Base-by-base conservation (phyloP, 164 flowering plant species). In the Platanus orientalis region DNA sequence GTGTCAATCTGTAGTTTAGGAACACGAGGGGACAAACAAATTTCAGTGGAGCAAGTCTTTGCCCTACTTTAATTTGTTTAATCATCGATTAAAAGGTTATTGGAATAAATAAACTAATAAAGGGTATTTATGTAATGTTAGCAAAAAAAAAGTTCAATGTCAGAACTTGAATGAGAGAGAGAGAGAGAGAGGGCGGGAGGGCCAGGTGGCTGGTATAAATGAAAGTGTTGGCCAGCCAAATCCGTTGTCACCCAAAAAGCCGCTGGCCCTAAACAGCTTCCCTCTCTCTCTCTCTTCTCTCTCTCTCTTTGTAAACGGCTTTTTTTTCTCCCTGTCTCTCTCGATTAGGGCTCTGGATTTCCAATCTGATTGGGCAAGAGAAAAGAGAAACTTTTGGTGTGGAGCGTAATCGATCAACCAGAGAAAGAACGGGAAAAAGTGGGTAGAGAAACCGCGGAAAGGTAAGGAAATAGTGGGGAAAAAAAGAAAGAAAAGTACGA, bases 91-190 rank as follows among this genome's bases (percentile, higher is more conserved):
- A n/a, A n/a, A n/a, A n/a, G n/a, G n/a, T n/a, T n/a, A n/a, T n/a
- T n/a, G n/a, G n/a, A n/a, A n/a, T n/a, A n/a, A n/a, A n/a, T n/a
- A n/a, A n/a, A n/a, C n/a, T n/a, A n/a, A n/a, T n/a, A 30, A 56
- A 56, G 59, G 59, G 25, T 17, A 56, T 56, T n/a, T 20, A 20
- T 9, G 59, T 56, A 56, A 56, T 30, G 3, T 30, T 11, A 4
- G n/a, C n/a, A n/a, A n/a, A n/a, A n/a, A n/a, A n/a, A n/a, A n/a
- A 6, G 1, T 1, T n/a, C 1, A 4, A 40, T 7, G 36, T 57
- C 36, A 29, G 24, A 65, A 48, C 62, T 58, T 58, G 69, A 58
- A 65, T n/a, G n/a, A n/a, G n/a, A n/a, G n/a, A n/a, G n/a, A n/a
- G n/a, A 44, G 57, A 12, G 20, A 42, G 69, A 58, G 10, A 0